Evolutionary conservation across 225 moss, liverwort and hornwort species (phyloP).

Genomic region (Bryoerythrophyllum caledonicum): DNA sequence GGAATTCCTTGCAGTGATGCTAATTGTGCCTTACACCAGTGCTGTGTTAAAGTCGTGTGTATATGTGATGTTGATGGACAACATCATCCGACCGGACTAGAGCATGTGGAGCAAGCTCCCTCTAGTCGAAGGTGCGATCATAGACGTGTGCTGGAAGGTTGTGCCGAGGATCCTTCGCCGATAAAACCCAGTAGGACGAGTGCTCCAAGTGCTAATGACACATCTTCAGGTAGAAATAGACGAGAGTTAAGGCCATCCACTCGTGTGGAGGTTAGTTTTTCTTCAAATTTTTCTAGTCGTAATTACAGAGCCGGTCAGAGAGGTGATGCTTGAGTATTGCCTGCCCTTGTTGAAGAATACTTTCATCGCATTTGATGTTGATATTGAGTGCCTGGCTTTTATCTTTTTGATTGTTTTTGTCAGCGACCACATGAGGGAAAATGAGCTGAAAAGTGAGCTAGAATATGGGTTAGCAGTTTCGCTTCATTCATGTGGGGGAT

Average conservation of each 20-base stretch:
- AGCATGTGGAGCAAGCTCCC: background rate
- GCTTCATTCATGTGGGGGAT: background rate
- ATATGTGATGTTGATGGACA: constrained; percentile 23
- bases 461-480: background rate
- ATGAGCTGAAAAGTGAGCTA: constrained; percentile 6
- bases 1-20: background rate
- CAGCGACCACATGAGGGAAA: background rate
- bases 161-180: background rate
- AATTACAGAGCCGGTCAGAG: background rate
- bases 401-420: background rate
- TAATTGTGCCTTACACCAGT: constrained; percentile 29
- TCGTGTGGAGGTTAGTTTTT: constrained; percentile 17
- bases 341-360: background rate
- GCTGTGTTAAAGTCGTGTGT: constrained; percentile 38
- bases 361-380: background rate
- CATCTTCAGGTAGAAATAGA: constrained; percentile 32
- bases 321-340: constrained; percentile 1
- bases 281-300: background rate
- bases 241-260: constrained; percentile 38
- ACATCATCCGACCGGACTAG: background rate
- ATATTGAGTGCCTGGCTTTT: background rate
- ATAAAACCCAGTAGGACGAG: background rate
- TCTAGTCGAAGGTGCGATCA: background rate
- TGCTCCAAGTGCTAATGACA: background rate
- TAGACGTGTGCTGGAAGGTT: background rate